phyloP scores from a whole-genome alignment of 257 asterid genomes.

The Rhazya stricta region DNA sequence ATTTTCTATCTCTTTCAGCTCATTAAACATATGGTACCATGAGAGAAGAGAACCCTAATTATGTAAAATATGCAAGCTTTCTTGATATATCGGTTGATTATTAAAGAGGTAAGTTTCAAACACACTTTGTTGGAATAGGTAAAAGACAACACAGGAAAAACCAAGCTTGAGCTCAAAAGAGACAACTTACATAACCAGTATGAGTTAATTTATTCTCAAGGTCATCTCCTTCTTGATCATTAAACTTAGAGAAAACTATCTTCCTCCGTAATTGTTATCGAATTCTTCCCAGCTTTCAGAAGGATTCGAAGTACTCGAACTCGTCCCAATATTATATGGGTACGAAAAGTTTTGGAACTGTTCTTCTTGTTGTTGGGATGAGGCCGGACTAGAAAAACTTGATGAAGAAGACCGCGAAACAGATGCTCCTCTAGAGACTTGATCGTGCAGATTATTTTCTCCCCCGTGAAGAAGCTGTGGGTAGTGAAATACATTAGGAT shows the following conservation, averaged over 20 bases:
- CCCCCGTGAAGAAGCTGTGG: constrained; percentile 28
- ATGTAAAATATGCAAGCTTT: neutral
- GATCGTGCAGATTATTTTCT: constrained; percentile 14
- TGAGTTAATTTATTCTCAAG: neutral
- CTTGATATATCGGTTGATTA: neutral
- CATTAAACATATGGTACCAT: neutral
- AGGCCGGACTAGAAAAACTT: constrained; percentile 11
- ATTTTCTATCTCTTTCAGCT: neutral
- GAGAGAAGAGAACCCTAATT: neutral
- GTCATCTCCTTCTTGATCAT: constrained; percentile 4
- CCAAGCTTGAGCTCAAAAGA: constrained; percentile 2
- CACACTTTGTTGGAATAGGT: neutral
- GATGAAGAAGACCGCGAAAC: constrained; percentile 31
- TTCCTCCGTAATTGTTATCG: constrained; percentile 20
- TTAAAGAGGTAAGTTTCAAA: neutral
- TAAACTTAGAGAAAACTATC: constrained; percentile 19
- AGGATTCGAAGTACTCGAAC: constrained; percentile 26
- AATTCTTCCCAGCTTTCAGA: constrained; percentile 36
- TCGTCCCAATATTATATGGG: constrained; percentile 24
- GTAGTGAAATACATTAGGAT: constrained; percentile 29
- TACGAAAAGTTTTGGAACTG: constrained; percentile 30
- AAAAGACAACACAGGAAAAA: constrained; percentile 3
- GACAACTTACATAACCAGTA: constrained; percentile 12
- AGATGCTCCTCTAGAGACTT: constrained; percentile 20
- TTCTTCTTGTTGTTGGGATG: constrained; percentile 19